Conservation (phyloP, 2,329 filamentous ascomycete genomes). For the Neospermospora avenae region DNA sequence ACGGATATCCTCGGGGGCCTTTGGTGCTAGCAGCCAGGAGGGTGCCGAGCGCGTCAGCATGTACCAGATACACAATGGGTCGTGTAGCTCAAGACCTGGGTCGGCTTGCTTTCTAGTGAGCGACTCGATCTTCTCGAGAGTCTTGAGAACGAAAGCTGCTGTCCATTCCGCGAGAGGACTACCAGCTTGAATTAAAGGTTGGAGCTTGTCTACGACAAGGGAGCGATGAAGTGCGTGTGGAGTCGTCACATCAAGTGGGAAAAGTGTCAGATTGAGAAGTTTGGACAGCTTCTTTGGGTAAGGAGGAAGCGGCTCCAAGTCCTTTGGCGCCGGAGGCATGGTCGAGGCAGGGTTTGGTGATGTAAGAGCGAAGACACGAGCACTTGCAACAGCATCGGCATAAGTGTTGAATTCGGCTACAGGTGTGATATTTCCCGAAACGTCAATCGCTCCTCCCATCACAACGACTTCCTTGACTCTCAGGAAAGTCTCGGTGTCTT, state of each 20-base stretch:
- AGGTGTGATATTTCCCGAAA: slow-evolving; percentile 79
- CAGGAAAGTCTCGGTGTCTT: slow-evolving; percentile 86
- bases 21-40: slow-evolving; percentile 53
- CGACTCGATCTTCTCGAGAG: slow-evolving; percentile 64
- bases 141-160: slow-evolving; percentile 66
- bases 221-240: slow-evolving; percentile 61
- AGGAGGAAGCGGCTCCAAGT: slow-evolving; percentile 48
- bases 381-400: slow-evolving; percentile 77
- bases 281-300: slow-evolving; percentile 65
- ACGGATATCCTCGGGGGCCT: slow-evolving; percentile 73
- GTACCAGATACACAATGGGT: slow-evolving; percentile 79
- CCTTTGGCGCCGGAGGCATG: slow-evolving; percentile 65
- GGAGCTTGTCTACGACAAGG: slow-evolving; percentile 56
- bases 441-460: slow-evolving; percentile 85
- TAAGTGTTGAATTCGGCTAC: slow-evolving; percentile 94
- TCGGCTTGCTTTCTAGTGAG: slow-evolving; percentile 57
- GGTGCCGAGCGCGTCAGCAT: slow-evolving; percentile 59
- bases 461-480: slow-evolving; percentile 87
- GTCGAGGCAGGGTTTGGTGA: slow-evolving; percentile 72
- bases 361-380: slow-evolving; percentile 73
- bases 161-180: slow-evolving; percentile 75
- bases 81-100: slow-evolving; percentile 66
- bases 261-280: slow-evolving; percentile 64
- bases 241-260: slow-evolving; percentile 75
- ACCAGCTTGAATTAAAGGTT: slow-evolving; percentile 53